Evolutionary conservation across 352 stramenopile genomes (phyloP).

Genomic region (Phytophthora pluvialis): DNA sequence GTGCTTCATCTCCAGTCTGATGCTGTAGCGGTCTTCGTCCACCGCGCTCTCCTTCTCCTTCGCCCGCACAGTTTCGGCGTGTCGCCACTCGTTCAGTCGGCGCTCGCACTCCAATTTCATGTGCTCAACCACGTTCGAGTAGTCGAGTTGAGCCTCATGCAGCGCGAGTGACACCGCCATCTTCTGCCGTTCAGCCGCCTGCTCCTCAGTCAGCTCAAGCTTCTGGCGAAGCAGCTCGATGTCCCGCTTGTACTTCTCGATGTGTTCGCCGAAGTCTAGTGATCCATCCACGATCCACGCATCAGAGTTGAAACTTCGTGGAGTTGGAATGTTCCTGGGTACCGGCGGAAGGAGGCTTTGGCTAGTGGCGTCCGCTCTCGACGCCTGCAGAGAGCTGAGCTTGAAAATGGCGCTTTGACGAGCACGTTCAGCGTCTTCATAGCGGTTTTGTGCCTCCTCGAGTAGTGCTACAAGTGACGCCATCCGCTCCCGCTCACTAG

Average conservation of each 20-base stretch:
- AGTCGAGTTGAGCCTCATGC: slow-evolving; percentile 53
- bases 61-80: slow-evolving; percentile 58
- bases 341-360: slow-evolving; percentile 31
- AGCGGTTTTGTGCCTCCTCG: slow-evolving; percentile 50
- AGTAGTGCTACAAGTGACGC: slow-evolving; percentile 39
- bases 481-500: slow-evolving; percentile 45
- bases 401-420: slow-evolving; percentile 68
- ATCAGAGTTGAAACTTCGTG: background rate
- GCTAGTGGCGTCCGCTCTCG: slow-evolving; percentile 34
- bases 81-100: slow-evolving; percentile 54
- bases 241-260: slow-evolving; percentile 74
- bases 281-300: background rate
- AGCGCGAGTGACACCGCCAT: slow-evolving; percentile 58
- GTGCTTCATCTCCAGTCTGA: slow-evolving; percentile 69
- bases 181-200: slow-evolving; percentile 58
- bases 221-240: slow-evolving; percentile 69
- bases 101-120: slow-evolving; percentile 57
- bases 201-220: slow-evolving; percentile 55
- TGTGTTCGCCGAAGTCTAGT: slow-evolving; percentile 38
- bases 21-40: slow-evolving; percentile 74
- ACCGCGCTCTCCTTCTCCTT: slow-evolving; percentile 60
- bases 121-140: slow-evolving; percentile 55
- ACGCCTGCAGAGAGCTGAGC: slow-evolving; percentile 63
- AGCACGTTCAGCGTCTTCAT: slow-evolving; percentile 62
- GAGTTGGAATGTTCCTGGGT: slow-evolving; percentile 3